A percentile compares a stretch with the other conserved stretches of the same genome.
Evolutionary conservation across 441 rosid species (phyloP).

Genomic region (Populus hybrid): DNA sequence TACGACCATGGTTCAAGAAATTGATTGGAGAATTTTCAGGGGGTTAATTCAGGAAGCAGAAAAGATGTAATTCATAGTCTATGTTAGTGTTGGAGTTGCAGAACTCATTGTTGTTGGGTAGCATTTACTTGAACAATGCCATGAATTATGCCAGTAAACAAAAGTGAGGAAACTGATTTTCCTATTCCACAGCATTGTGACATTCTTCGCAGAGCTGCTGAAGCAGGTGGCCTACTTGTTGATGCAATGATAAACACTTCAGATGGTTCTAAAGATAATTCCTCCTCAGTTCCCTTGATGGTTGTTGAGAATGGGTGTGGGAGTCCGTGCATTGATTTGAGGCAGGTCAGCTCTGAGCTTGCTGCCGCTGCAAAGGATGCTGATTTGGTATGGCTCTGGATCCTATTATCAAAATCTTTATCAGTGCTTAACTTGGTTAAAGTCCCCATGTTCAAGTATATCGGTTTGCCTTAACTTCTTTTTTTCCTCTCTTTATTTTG

Average conservation of each 20-base stretch:
- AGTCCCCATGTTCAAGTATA: not conserved
- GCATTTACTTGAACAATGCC: no score
- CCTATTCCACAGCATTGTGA: slow-evolving; percentile 69
- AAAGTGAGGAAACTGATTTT: slow-evolving; percentile 20
- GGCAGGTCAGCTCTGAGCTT: slow-evolving; percentile 99
- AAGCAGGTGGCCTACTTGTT: slow-evolving; percentile 28
- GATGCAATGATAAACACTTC: no score
- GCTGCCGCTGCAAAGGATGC: slow-evolving; percentile 95
- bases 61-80: no score
- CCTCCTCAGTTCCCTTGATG: no score
- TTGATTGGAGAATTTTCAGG: no score
- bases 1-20: no score
- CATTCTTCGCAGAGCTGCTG: slow-evolving; percentile 93
- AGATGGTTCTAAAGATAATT: no score
- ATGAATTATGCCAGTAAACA: not conserved
- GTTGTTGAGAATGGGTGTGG: slow-evolving; percentile 86
- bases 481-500: not conserved
- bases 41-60: no score
- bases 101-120: no score
- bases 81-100: no score
- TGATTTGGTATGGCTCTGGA: slow-evolving; percentile 65
- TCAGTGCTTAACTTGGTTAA: no score
- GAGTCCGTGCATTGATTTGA: slow-evolving; percentile 93
- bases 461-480: not conserved
- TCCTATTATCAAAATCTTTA: slow-evolving; percentile 1